These are phyloP conservation scores for Rhodotorula babjevae DNA, from an alignment of 768 basidiomycete species.

Conservation along the genomic window DNA sequence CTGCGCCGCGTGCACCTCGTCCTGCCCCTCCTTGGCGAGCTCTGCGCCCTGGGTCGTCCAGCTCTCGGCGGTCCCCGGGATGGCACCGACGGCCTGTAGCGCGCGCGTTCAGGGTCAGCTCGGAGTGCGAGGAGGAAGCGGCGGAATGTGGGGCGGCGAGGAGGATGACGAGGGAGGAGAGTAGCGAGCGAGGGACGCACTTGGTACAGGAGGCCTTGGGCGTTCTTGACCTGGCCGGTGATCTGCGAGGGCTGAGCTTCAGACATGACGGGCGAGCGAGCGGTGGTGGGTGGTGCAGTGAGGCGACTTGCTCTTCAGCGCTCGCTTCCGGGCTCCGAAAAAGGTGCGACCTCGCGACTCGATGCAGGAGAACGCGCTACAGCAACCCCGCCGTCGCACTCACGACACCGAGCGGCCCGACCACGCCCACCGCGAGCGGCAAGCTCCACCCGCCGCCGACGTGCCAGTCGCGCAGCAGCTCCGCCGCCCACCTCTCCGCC, in stretches of 20 bases:
- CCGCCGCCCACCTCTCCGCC: conserved; percentile 22
- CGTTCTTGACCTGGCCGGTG: conserved; percentile 11
- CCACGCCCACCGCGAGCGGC: conserved; percentile 48
- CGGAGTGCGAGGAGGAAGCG: no score
- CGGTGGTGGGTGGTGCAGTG: fast-evolving
- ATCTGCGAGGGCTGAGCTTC: conserved; percentile 5
- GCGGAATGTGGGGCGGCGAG: background rate
- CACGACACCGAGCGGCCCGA: conserved; percentile 53
- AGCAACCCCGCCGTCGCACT: conserved; percentile 49
- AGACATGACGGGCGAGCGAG: background rate
- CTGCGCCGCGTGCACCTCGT: conserved; percentile 9
- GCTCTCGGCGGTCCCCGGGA: background rate
- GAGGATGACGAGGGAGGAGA: background rate
- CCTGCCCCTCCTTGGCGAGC: background rate
- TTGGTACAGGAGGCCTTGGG: conserved; percentile 17
- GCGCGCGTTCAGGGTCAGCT: background rate
- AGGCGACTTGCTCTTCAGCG: no score
- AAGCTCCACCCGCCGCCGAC: conserved; percentile 75
- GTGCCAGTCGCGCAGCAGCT: conserved; percentile 59
- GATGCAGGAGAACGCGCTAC: background rate
- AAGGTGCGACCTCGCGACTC: background rate
- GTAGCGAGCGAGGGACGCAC: background rate
- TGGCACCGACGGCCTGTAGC: background rate
- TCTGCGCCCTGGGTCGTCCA: conserved; percentile 13
- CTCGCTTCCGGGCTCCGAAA: no score